Evolutionary conservation across 495 filamentous ascomycete genomes (phyloP).

Genomic region (Xylaria nigripes): DNA sequence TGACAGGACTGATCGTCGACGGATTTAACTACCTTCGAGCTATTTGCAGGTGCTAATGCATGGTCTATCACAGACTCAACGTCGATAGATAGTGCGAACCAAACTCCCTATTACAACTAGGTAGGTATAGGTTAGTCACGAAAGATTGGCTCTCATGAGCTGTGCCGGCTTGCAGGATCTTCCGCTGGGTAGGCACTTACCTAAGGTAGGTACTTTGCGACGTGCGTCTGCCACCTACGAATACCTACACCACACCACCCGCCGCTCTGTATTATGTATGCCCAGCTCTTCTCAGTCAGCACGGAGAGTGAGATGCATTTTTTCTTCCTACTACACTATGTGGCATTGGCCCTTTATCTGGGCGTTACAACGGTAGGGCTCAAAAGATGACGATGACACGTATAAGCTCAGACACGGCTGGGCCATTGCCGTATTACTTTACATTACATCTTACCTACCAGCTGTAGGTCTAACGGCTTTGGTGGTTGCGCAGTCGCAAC

Average conservation of each 20-base stretch:
- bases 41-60: background rate
- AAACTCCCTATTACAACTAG: too few species aligned
- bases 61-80: background rate
- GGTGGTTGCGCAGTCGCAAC: background rate
- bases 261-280: background rate
- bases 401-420: background rate
- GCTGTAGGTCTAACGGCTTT: background rate
- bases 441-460: background rate
- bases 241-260: background rate
- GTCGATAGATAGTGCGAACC: background rate
- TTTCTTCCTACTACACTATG: background rate
- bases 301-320: background rate
- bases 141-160: background rate
- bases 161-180: too few species aligned
- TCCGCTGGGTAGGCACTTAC: background rate
- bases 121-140: background rate
- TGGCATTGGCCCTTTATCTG: background rate
- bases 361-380: background rate
- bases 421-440: background rate
- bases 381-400: background rate
- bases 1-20: background rate
- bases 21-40: too few species aligned
- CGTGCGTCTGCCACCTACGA: background rate
- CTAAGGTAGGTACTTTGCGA: background rate
- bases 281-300: background rate